These are phyloP conservation scores for Sordariomycetes sp. DNA, from an alignment of 2,329 filamentous ascomycete genomes.

Conservation along the genomic window DNA sequence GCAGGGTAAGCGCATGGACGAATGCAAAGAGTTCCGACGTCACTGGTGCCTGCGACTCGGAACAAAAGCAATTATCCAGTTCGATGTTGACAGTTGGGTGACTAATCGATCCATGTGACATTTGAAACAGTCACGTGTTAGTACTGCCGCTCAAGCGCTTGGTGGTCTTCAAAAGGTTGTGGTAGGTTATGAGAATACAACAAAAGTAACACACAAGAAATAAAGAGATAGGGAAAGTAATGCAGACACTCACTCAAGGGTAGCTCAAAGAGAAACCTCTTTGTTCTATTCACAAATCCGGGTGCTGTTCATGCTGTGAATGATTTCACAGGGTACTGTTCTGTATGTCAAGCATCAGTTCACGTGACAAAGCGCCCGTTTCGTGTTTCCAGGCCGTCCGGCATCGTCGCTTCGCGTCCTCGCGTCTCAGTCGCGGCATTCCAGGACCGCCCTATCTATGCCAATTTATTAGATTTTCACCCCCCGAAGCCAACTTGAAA, in stretches of 20 bases:
- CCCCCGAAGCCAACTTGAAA: too few species aligned
- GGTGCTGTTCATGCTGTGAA: background rate
- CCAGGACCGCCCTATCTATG: background rate
- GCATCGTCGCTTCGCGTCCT: background rate
- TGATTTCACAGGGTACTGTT: background rate
- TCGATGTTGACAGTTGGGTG: background rate
- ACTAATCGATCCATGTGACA: background rate
- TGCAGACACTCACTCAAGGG: background rate
- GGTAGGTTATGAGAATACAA: background rate
- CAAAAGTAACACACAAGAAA: background rate
- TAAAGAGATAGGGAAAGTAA: background rate
- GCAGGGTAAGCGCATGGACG: background rate
- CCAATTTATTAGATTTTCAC: too few species aligned
- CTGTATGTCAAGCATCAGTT: background rate
- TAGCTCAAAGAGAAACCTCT: background rate
- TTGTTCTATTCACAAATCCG: background rate
- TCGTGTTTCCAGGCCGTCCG: background rate
- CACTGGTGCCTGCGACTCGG: background rate
- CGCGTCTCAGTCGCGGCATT: background rate
- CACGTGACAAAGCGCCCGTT: conserved; percentile 3
- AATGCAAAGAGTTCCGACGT: background rate
- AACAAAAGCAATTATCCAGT: background rate
- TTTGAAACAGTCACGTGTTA: background rate
- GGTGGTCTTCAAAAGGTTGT: background rate
- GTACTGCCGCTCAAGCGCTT: background rate